Conservation (phyloP, 306 rosid species). For the Citrullus mucosospermus region DNA sequence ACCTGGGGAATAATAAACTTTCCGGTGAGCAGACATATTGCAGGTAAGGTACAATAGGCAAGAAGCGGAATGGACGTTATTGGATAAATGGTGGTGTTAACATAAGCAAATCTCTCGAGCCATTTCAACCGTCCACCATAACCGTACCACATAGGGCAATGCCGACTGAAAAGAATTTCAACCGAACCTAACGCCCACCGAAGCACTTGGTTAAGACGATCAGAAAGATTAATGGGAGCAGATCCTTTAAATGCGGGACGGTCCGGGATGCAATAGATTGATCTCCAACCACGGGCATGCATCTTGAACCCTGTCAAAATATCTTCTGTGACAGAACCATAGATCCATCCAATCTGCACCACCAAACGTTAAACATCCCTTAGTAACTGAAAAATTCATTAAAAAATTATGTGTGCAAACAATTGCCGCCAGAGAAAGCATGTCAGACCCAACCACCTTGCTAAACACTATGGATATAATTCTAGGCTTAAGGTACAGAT, state of each 20-base stretch:
- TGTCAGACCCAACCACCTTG: no score
- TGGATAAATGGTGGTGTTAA: constrained; percentile 97
- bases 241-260: constrained; percentile 94
- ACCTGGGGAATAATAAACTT: constrained; percentile 99
- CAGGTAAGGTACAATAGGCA: constrained; percentile 84
- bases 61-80: constrained; percentile 90
- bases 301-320: constrained; percentile 97
- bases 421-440: no score
- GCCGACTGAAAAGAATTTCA: constrained; percentile 90
- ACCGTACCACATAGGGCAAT: constrained; percentile 97
- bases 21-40: constrained; percentile 92
- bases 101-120: constrained; percentile 90
- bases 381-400: background rate
- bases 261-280: constrained; percentile 87
- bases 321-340: constrained; percentile 98
- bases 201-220: constrained; percentile 97
- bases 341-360: constrained; percentile 94
- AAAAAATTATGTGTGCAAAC: background rate
- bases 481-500: background rate
- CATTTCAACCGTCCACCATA: constrained; percentile 88
- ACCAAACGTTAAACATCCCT: background rate
- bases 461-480: background rate
- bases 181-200: constrained; percentile 98
- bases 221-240: constrained; percentile 96
- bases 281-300: constrained; percentile 99